Evolutionary conservation across 768 basidiomycete genomes (phyloP).

Genomic region (Boletales sp.): DNA sequence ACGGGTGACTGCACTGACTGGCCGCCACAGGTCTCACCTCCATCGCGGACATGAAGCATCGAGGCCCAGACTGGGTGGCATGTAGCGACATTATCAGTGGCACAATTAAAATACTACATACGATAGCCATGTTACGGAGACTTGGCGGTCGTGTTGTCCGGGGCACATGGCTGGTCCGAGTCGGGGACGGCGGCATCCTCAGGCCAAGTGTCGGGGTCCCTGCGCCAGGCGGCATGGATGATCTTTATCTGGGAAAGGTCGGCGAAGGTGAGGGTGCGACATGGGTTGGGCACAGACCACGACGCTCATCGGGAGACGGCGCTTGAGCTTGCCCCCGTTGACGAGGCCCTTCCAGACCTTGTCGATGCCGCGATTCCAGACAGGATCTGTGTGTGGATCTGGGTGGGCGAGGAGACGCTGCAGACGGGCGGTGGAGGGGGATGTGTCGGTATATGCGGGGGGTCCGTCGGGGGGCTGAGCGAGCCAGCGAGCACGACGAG

Average conservation of each 20-base stretch:
- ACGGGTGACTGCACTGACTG: constrained; percentile 9
- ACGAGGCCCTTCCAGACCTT: constrained; percentile 63
- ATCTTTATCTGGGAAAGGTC: constrained; percentile 57
- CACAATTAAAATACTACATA: constrained; percentile 4
- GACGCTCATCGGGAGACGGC: constrained; percentile 56
- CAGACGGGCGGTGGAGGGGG: constrained; percentile 37
- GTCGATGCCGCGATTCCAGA: constrained; percentile 56
- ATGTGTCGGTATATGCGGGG: constrained; percentile 12
- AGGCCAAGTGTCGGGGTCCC: constrained; percentile 73
- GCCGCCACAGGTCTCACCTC: constrained; percentile 61
- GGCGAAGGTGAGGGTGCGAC: not conserved
- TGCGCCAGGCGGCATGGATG: constrained; percentile 69
- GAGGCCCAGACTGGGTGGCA: constrained; percentile 5
- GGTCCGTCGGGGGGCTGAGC: constrained; percentile 22
- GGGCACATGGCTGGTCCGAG: constrained; percentile 47
- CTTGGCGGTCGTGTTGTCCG: no score
- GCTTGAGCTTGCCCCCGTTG: constrained; percentile 55
- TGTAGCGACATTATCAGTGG: constrained; percentile 9
- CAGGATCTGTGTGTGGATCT: constrained; percentile 45
- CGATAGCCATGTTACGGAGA: not conserved
- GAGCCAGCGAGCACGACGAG: constrained; percentile 64
- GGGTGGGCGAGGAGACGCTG: constrained; percentile 48
- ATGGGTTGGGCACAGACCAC: constrained; percentile 45
- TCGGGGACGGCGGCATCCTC: constrained; percentile 54
- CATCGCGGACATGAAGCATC: constrained; percentile 56